Percentiles rank a stretch among this genome's conserved stretches.
These are phyloP conservation scores for Golubevia sp. DNA, from an alignment of 1,284 basidiomycete genomes.

Conservation along the genomic window DNA sequence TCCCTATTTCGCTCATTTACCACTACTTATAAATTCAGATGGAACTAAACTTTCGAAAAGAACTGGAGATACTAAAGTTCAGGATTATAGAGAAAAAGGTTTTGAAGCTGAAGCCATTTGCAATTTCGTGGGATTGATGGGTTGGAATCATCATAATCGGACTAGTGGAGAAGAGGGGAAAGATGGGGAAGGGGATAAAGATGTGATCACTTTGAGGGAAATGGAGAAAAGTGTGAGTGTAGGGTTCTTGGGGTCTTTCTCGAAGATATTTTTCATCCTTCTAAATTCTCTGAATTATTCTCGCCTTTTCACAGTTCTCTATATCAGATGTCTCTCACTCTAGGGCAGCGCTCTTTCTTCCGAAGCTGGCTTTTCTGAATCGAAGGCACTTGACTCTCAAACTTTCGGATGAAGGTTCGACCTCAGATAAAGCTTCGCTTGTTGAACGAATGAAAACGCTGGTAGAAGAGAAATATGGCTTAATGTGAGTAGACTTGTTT, in stretches of 20 bases:
- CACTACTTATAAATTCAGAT: conserved; percentile 85
- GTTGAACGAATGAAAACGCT: conserved; percentile 2
- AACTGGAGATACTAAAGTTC: conserved; percentile 82
- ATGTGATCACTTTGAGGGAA: conserved; percentile 41
- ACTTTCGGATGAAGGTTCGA: too few species aligned
- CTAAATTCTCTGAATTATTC: not conserved
- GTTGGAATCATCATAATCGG: conserved; percentile 70
- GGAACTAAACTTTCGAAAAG: conserved; percentile 94
- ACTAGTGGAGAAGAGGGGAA: not conserved
- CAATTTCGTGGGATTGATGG: conserved; percentile 91
- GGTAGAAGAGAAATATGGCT: not conserved
- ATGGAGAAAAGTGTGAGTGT: conserved; percentile 20
- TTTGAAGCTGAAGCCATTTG: conserved; percentile 88
- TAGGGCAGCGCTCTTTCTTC: conserved; percentile 36
- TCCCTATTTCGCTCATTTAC: conserved; percentile 87
- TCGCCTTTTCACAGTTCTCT: conserved; percentile 17
- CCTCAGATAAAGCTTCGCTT: not conserved
- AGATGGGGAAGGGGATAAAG: conserved; percentile 11
- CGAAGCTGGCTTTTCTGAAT: conserved; percentile 50
- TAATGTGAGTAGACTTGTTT: conserved; percentile 6
- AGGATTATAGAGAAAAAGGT: conserved; percentile 80
- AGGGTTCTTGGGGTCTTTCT: too few species aligned
- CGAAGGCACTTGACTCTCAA: conserved; percentile 34
- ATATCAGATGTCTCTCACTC: conserved; percentile 41
- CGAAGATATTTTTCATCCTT: not conserved